phyloP scores from a whole-genome alignment of 1,139 yeast species.

The Debaryomyces coudertii region DNA sequence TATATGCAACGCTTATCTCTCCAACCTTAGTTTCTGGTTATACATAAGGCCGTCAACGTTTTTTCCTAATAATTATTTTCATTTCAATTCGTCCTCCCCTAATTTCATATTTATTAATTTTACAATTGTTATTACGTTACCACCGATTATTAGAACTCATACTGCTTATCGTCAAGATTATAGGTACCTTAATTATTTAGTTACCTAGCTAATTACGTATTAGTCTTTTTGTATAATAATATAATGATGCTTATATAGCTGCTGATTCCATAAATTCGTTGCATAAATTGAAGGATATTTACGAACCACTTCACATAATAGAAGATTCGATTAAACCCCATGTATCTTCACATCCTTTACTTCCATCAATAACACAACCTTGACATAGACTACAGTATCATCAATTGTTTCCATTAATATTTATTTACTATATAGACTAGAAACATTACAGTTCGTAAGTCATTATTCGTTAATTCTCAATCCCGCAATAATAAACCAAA shows the following conservation, averaged over 20 bases:
- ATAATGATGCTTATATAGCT: conserved; percentile 8
- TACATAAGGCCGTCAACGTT: conserved; percentile 2
- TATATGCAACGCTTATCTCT: neutral
- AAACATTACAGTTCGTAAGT: neutral
- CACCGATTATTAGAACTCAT: neutral
- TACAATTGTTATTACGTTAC: neutral
- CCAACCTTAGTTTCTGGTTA: conserved; percentile 1
- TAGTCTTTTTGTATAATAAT: conserved; percentile 8
- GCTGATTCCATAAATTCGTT: neutral
- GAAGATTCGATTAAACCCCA: no score
- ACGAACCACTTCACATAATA: neutral
- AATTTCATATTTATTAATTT: neutral
- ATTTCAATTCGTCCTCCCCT: neutral
- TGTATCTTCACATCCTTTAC: no score
- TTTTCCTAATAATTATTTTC: neutral
- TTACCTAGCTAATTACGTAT: neutral
- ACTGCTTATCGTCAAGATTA: no score
- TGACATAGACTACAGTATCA: neutral
- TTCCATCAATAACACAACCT: no score
- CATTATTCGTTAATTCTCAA: neutral
- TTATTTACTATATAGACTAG: conserved; percentile 1
- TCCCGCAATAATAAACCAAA: conserved; percentile 2
- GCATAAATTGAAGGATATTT: neutral
- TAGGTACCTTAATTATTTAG: no score
- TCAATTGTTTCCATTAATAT: neutral